These are phyloP conservation scores for Fragosphaeria purpurea DNA, from an alignment of 2,329 filamentous ascomycete genomes.

Conservation along the genomic window DNA sequence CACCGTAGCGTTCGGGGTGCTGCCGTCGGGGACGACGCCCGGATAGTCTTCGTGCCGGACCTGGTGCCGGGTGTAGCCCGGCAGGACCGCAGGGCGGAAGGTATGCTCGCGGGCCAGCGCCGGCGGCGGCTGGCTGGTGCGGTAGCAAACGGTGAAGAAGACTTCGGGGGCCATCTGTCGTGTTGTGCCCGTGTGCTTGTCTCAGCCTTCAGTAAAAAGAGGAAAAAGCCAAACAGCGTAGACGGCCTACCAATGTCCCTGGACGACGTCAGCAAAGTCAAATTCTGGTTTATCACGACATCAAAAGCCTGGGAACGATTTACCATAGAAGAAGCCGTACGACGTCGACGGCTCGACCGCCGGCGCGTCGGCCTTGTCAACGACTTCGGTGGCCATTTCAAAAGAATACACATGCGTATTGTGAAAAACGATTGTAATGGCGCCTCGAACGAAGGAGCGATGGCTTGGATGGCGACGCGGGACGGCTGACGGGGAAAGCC, in stretches of 20 bases:
- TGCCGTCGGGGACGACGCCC: slow-evolving; percentile 48
- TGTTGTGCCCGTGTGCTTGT: background rate
- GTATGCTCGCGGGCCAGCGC: slow-evolving; percentile 45
- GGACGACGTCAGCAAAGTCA: background rate
- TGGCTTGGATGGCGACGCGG: background rate
- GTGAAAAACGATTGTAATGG: too few relatives aligned
- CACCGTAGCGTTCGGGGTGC: slow-evolving; percentile 49
- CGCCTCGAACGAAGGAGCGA: background rate
- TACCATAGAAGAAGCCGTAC: slow-evolving; percentile 49
- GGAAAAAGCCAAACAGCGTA: too few relatives aligned
- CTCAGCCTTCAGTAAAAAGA: slow-evolving; percentile 2
- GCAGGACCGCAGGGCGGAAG: slow-evolving; percentile 66
- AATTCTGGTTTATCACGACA: background rate
- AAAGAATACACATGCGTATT: background rate
- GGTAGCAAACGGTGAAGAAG: slow-evolving; percentile 76
- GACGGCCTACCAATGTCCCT: slow-evolving; percentile 28
- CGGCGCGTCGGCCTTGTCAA: background rate
- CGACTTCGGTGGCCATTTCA: background rate
- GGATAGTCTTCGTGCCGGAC: slow-evolving; percentile 70
- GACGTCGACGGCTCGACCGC: slow-evolving; percentile 4
- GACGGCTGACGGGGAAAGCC: too few relatives aligned
- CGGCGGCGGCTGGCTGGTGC: slow-evolving; percentile 37
- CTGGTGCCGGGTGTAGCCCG: slow-evolving; percentile 59
- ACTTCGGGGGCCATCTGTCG: slow-evolving; percentile 69
- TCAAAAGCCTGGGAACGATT: slow-evolving; percentile 5